Conservation (phyloP, 164 flowering plant species). For the Kingdonia uniflora region DNA sequence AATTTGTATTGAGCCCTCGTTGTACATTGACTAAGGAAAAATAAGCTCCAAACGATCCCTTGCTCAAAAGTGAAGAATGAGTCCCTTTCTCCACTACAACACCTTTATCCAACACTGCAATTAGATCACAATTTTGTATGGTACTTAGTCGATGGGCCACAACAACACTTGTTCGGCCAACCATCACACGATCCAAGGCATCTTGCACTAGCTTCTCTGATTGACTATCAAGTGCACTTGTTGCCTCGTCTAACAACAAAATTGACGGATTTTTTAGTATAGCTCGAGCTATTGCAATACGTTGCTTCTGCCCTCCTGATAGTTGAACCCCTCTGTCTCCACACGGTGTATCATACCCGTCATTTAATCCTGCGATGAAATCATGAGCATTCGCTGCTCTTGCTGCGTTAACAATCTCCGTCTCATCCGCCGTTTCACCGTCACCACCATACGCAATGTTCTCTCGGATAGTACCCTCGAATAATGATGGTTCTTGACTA, state of each 20-base stretch:
- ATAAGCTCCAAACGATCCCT: constrained; percentile 43
- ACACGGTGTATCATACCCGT: constrained; percentile 27
- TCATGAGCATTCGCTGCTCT: constrained; percentile 58
- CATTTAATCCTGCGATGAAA: constrained; percentile 39
- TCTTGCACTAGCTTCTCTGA: constrained; percentile 3
- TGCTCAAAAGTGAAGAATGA: constrained; percentile 34
- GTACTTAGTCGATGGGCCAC: constrained; percentile 4
- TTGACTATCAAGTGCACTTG: constrained; percentile 15
- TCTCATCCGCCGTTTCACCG: constrained; percentile 17
- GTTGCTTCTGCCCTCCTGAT: constrained; percentile 13
- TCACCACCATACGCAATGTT: constrained; percentile 49
- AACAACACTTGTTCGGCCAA: constrained; percentile 1
- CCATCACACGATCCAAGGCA: constrained; percentile 3
- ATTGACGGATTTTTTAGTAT: constrained; percentile 44
- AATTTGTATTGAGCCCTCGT: not conserved
- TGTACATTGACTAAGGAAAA: constrained; percentile 43
- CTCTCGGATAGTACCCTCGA: constrained; percentile 45
- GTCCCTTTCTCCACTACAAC: constrained; percentile 6
- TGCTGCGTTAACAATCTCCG: constrained; percentile 50
- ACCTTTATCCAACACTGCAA: constrained; percentile 1
- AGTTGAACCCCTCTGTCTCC: constrained; percentile 10
- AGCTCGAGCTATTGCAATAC: constrained; percentile 53
- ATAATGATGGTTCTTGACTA: constrained; percentile 59
- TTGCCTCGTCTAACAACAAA: constrained; percentile 48
- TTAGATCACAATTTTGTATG: constrained; percentile 1